These are phyloP conservation scores for Mycosarcoma maydis DNA, from an alignment of 1,284 basidiomycete genomes.

Conservation along the genomic window DNA sequence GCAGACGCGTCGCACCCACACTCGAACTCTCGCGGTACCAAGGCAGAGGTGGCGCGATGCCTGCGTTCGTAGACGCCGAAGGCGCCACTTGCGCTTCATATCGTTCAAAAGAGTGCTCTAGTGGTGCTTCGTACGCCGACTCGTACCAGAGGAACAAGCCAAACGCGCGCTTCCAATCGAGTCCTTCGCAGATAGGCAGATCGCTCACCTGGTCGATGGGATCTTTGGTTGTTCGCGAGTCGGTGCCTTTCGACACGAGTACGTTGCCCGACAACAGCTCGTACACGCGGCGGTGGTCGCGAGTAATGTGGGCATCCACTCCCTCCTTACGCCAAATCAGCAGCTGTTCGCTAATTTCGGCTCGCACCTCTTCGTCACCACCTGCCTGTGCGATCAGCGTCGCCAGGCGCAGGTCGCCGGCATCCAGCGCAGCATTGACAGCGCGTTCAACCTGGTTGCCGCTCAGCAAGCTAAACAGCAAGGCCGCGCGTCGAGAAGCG, in stretches of 20 bases:
- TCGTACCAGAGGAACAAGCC: constrained; percentile 92
- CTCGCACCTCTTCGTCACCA: constrained; percentile 80
- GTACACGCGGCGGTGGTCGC: constrained; percentile 81
- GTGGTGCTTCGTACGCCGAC: constrained; percentile 76
- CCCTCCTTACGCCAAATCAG: constrained; percentile 83
- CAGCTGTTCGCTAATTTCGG: constrained; percentile 81
- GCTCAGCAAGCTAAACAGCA: constrained; percentile 80
- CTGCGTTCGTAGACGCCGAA: constrained; percentile 14
- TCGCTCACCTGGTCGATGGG: constrained; percentile 74
- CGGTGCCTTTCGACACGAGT: constrained; percentile 73
- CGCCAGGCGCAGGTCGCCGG: constrained; percentile 84
- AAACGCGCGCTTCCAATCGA: constrained; percentile 96
- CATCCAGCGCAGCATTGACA: constrained; percentile 78
- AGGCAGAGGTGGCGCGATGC: constrained; percentile 66
- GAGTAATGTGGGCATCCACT: constrained; percentile 77
- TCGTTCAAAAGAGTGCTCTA: constrained; percentile 76
- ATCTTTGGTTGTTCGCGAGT: constrained; percentile 68
- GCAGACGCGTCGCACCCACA: constrained; percentile 48
- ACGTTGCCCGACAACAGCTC: constrained; percentile 84
- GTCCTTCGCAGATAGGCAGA: constrained; percentile 77
- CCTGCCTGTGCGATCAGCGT: constrained; percentile 90
- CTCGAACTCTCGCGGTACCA: constrained; percentile 56
- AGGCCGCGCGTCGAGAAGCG: constrained; percentile 50
- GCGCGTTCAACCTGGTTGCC: constrained; percentile 89
- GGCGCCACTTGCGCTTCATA: constrained; percentile 72